phyloP scores from a whole-genome alignment of 129 eudicot genomes.

The Arctium minus region DNA sequence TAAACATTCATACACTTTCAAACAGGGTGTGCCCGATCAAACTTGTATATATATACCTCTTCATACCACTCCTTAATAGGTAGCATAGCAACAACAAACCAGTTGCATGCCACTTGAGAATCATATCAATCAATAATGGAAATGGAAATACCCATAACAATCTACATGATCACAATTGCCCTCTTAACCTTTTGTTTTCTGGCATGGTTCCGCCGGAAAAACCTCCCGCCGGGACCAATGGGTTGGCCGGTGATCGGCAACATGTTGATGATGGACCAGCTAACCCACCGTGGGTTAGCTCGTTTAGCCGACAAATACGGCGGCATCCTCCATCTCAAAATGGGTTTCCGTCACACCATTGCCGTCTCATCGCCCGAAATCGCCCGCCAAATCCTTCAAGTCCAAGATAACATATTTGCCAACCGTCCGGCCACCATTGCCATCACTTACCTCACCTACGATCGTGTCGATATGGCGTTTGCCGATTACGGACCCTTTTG shows the following conservation, averaged over 20 bases:
- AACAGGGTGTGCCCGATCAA: conserved; percentile 23
- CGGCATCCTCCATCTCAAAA: conserved; percentile 62
- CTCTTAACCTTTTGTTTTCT: conserved; percentile 26
- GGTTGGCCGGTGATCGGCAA: conserved; percentile 98
- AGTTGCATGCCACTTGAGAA: conserved; percentile 15
- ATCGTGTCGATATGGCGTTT: conserved; percentile 89
- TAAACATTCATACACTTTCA: conserved; percentile 7
- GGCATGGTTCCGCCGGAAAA: conserved; percentile 31
- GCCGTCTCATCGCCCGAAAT: conserved; percentile 65
- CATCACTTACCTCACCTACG: conserved; percentile 67
- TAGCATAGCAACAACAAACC: conserved; percentile 19
- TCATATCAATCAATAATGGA: conserved; percentile 9
- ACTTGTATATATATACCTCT: conserved; percentile 23
- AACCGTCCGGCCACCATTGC: conserved; percentile 85
- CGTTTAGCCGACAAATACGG: conserved; percentile 59
- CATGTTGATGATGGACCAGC: conserved; percentile 71
- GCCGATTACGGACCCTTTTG: conserved; percentile 88
- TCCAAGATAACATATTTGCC: conserved; percentile 73
- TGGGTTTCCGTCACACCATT: conserved; percentile 70
- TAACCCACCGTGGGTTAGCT: conserved; percentile 88
- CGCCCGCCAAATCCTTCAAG: conserved; percentile 76
- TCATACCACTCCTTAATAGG: background rate
- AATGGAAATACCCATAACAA: conserved; percentile 20
- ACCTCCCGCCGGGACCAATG: conserved; percentile 74
- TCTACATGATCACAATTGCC: conserved; percentile 31